phyloP scores from a whole-genome alignment of 176 grass and related monocot genomes.

The Oryza officinalis region DNA sequence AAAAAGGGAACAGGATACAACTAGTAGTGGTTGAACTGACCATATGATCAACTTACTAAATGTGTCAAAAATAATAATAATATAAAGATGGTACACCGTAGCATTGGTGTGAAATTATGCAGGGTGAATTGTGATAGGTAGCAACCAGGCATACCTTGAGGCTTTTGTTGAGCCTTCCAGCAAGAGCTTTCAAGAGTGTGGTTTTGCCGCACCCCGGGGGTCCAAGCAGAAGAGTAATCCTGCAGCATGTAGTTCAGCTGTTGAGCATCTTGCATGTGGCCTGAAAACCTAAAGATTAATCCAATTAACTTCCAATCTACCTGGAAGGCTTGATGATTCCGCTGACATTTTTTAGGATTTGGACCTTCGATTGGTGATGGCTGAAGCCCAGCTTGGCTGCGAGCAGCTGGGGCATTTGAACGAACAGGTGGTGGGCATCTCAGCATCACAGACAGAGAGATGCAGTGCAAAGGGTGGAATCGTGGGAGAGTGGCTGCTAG shows the following conservation, averaged over 20 bases:
- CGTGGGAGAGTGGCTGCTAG: neutral
- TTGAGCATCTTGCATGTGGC: neutral
- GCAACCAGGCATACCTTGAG: constrained; percentile 41
- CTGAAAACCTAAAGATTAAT: neutral
- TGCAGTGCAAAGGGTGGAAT: neutral
- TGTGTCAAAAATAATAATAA: neutral
- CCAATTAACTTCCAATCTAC: neutral
- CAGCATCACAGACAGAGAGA: neutral
- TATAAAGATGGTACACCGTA: neutral
- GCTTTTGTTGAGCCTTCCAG: constrained; percentile 61
- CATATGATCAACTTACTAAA: neutral
- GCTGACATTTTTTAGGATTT: constrained; percentile 59
- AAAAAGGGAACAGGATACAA: neutral
- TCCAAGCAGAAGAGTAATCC: constrained; percentile 87
- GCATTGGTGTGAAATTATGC: neutral
- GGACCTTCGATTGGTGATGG: constrained; percentile 44
- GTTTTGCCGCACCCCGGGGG: constrained; percentile 90
- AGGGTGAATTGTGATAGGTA: neutral
- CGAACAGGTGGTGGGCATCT: neutral
- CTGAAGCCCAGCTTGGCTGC: constrained; percentile 35
- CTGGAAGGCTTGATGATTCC: constrained; percentile 62
- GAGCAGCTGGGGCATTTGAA: constrained; percentile 6
- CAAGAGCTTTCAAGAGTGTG: constrained; percentile 66
- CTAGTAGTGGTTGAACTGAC: neutral
- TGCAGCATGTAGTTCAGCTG: constrained; percentile 5